phyloP scores from a whole-genome alignment of 2,329 filamentous ascomycete species.

The Talaromyces atroroseus region DNA sequence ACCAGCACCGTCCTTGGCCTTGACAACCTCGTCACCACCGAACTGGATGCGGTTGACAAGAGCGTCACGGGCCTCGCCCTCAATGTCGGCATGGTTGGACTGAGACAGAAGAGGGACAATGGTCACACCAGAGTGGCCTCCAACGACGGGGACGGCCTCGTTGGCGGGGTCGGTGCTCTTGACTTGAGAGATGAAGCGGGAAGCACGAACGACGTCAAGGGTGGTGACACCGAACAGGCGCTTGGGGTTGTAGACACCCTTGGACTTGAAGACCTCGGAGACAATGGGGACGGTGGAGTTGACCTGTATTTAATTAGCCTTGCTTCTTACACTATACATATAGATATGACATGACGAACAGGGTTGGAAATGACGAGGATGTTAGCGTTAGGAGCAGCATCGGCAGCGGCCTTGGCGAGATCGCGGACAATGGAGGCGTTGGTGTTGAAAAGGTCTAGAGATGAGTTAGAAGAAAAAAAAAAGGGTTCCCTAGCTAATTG shows the following conservation, averaged over 20 bases:
- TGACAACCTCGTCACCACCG: conserved; percentile 96
- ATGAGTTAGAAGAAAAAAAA: conserved; percentile 9
- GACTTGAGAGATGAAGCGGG: conserved; percentile 93
- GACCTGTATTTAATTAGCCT: conserved; percentile 46
- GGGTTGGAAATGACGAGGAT: conserved; percentile 98
- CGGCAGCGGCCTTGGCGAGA: conserved; percentile 88
- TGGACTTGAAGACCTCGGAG: conserved; percentile 92
- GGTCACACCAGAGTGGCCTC: conserved; percentile 95
- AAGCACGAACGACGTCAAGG: conserved; percentile 95
- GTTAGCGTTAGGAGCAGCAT: conserved; percentile 85
- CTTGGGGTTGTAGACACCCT: conserved; percentile 97
- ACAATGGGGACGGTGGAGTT: conserved; percentile 99
- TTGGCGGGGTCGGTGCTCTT: conserved; percentile 83
- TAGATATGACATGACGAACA: conserved; percentile 41
- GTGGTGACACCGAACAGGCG: conserved; percentile 99
- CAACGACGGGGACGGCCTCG: conserved; percentile 93
- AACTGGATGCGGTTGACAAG: conserved; percentile 96
- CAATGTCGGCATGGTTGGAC: conserved; percentile 78
- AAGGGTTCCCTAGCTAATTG: not conserved
- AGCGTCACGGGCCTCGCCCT: conserved; percentile 65
- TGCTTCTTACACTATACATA: not conserved
- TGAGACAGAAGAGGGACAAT: conserved; percentile 97
- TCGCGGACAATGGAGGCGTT: conserved; percentile 99
- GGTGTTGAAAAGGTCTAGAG: conserved; percentile 96
- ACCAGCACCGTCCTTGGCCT: conserved; percentile 97